Base-by-base conservation (phyloP, 2,329 filamentous ascomycete genomes). In the Onygenales sp. region DNA sequence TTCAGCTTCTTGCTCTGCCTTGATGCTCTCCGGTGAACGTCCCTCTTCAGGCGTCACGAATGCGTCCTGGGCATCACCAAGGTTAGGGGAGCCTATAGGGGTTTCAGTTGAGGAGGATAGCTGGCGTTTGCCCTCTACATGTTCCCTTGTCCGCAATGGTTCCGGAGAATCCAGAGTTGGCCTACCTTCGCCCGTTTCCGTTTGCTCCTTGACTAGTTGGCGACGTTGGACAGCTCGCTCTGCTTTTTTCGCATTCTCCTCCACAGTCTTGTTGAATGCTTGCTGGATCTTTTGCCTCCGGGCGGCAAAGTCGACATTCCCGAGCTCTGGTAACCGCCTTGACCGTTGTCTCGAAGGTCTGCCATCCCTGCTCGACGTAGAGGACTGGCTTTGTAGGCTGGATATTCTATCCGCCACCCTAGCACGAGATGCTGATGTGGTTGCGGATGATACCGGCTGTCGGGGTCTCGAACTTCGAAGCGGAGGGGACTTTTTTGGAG, bases 281-380 rank as follows among this genome's bases (percentile, higher is more conserved):
- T 89, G 82, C 61, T 91, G 86, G 62, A 95, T 94, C 56, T 84
- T 83, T 64, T 89, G 85, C 61, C 90, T 80, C 49, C 88, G 81
- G 59, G 88, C 87, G 55, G 86, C 88, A 65, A 94, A 93, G 68
- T 95, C 88, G 51, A 94, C 87, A 55, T 86, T 85, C 1, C 85
- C 85, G 54, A 91, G 62, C 62, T 82, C 78, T n/a, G 78, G 79
- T 36, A 80, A 74, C 58, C 71, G 74, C 37, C 51, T 51, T n/a
- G 55, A 57, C n/a, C 55, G 58, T 31, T 56, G 46, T 57, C 71
- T 67, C 51, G 67, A 65, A 48, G 64, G 62, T 54, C 65, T 65
- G 31, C 65, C 57, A 50, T 59, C 68, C 59, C 65, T 64, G 9
- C 56, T 65, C 51, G 68, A 60, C 27, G 62, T 59, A 49, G 67